Evolutionary conservation across 306 rosid species (phyloP).

Genomic region (Rosa chinensis): DNA sequence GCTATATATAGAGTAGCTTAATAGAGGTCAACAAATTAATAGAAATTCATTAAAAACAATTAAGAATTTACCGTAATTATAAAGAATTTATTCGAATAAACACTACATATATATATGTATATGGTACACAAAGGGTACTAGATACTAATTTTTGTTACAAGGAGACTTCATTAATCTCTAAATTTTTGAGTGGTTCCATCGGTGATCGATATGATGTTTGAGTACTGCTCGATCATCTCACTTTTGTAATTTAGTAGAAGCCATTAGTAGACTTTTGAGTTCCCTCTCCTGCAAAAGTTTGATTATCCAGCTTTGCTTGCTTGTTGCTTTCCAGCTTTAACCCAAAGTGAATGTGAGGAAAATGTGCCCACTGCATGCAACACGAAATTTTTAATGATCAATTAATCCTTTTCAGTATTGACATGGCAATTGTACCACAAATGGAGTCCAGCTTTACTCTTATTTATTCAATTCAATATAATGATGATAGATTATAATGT

Average conservation of each 20-base stretch:
- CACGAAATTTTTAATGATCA: not conserved
- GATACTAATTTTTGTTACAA: not conserved
- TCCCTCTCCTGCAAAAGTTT: conserved; percentile 45
- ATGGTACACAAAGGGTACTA: conserved; percentile 22
- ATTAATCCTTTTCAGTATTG: not conserved
- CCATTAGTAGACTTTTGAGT: conserved; percentile 53
- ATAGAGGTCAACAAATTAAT: not conserved
- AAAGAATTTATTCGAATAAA: not conserved
- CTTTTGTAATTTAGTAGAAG: conserved; percentile 39
- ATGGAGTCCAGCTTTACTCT: not conserved
- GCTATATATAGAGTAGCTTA: not conserved
- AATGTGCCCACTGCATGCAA: conserved; percentile 95
- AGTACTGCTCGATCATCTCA: not conserved
- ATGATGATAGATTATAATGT: not conserved
- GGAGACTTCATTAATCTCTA: conserved; percentile 47
- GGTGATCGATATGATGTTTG: not conserved
- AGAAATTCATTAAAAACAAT: not conserved
- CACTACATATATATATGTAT: conserved; percentile 22
- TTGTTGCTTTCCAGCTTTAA: conserved; percentile 83
- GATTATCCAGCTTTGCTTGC: conserved; percentile 54
- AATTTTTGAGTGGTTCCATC: conserved; percentile 16
- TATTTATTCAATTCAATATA: not conserved
- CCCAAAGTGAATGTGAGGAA: conserved; percentile 94
- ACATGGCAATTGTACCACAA: not conserved
- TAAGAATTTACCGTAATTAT: conserved; percentile 15